Conservation (phyloP, 2,329 filamentous ascomycete species). For the Aspergillus uvarum region DNA sequence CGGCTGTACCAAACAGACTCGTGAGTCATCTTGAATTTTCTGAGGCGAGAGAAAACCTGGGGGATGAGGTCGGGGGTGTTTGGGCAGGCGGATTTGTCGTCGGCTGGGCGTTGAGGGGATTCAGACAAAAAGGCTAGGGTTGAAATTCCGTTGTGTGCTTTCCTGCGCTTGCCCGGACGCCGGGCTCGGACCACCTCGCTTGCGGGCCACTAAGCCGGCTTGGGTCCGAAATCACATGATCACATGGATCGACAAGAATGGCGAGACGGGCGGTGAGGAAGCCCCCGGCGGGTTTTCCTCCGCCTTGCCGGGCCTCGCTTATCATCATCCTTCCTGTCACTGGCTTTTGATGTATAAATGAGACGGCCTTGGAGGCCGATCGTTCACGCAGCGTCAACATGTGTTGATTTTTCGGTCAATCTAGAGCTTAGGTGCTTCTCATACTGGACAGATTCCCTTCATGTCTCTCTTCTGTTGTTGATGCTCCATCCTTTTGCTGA, state of each 20-base stretch:
- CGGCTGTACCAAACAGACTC: slow-evolving; percentile 99
- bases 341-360: neutral
- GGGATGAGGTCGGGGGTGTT: slow-evolving; percentile 32
- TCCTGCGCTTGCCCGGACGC: slow-evolving; percentile 14
- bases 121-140: slow-evolving; percentile 31
- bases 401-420: no score
- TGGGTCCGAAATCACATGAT: slow-evolving; percentile 18
- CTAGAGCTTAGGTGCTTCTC: no score
- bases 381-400: no score
- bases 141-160: slow-evolving; percentile 38
- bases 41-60: slow-evolving; percentile 29
- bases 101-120: slow-evolving; percentile 34
- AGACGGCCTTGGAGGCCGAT: no score
- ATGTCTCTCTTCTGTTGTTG: neutral
- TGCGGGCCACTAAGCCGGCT: slow-evolving; percentile 28
- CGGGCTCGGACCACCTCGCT: slow-evolving; percentile 35
- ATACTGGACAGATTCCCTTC: neutral
- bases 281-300: no score
- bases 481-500: neutral
- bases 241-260: neutral
- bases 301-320: neutral
- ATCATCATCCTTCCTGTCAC: neutral
- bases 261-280: neutral
- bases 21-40: slow-evolving; percentile 69
- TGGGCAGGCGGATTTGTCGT: slow-evolving; percentile 35